Percentiles rank a stretch among this genome's conserved stretches.
Evolutionary conservation across 2,329 filamentous ascomycete species (phyloP).

Genomic region (Fusarium austroafricanum): DNA sequence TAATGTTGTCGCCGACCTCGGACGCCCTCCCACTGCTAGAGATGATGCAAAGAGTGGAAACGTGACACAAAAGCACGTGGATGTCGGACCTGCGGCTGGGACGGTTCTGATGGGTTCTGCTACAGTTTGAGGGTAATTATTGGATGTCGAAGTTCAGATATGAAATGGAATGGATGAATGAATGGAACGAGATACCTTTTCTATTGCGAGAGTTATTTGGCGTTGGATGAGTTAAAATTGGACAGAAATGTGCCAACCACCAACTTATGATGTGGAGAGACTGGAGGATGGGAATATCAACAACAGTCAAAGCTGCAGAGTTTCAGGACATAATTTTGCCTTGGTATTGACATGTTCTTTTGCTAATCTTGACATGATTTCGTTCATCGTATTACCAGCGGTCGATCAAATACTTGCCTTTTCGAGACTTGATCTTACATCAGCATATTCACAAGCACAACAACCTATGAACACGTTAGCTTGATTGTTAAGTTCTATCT

Average conservation of each 20-base stretch:
- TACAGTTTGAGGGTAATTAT: slow-evolving; percentile 21
- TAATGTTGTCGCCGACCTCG: slow-evolving; percentile 50
- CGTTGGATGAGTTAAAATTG: not conserved
- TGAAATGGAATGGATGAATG: not conserved
- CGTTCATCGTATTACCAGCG: not conserved
- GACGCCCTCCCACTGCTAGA: slow-evolving; percentile 48
- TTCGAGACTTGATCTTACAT: not conserved
- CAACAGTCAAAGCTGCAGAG: not conserved
- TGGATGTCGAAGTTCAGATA: not conserved
- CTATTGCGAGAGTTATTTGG: not conserved
- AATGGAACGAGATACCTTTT: slow-evolving; percentile 1
- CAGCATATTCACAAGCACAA: not conserved
- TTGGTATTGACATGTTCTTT: not conserved
- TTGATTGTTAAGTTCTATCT: not conserved
- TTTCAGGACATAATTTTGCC: not conserved
- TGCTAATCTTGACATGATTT: not conserved
- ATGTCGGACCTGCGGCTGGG: slow-evolving; percentile 44
- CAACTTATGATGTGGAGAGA: not conserved
- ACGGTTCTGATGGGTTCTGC: slow-evolving; percentile 42
- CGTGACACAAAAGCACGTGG: slow-evolving; percentile 45
- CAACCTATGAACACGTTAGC: not conserved
- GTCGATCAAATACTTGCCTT: not conserved
- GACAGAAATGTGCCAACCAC: not conserved
- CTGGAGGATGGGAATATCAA: not conserved
- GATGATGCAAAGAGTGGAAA: slow-evolving; percentile 51